phyloP scores from a whole-genome alignment of 208 protist species.

The Trypanosoma cruzi region DNA sequence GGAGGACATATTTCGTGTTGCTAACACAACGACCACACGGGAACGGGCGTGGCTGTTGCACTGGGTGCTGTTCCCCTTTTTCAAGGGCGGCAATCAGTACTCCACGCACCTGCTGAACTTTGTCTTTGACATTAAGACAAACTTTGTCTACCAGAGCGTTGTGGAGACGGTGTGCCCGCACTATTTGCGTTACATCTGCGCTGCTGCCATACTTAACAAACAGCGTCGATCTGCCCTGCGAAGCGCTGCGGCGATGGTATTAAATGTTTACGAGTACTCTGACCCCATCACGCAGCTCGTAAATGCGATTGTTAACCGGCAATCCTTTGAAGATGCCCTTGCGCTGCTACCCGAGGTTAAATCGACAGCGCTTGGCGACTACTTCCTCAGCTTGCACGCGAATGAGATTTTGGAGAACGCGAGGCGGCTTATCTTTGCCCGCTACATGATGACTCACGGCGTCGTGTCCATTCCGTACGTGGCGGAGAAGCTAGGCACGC shows the following conservation, averaged over 20 bases:
- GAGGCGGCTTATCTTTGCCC: slow-evolving; percentile 84
- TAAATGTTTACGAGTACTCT: slow-evolving; percentile 85
- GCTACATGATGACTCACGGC: slow-evolving; percentile 84
- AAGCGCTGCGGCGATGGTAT: slow-evolving; percentile 61
- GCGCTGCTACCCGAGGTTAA: slow-evolving; percentile 73
- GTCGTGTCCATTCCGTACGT: slow-evolving; percentile 89
- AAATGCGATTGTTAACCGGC: slow-evolving; percentile 56
- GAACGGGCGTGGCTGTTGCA: slow-evolving; percentile 89
- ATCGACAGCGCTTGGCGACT: slow-evolving; percentile 65
- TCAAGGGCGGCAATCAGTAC: slow-evolving; percentile 87
- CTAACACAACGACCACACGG: slow-evolving; percentile 64
- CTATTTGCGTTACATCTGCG: slow-evolving; percentile 90
- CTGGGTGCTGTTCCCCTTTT: slow-evolving; percentile 93
- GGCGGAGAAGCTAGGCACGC: slow-evolving; percentile 76
- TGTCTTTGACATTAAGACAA: slow-evolving; percentile 76
- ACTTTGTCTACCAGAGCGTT: slow-evolving; percentile 75
- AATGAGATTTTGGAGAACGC: slow-evolving; percentile 75
- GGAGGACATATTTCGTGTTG: slow-evolving; percentile 61
- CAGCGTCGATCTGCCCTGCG: slow-evolving; percentile 70
- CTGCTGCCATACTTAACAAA: slow-evolving; percentile 83
- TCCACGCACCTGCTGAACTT: slow-evolving; percentile 78
- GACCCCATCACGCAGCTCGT: slow-evolving; percentile 88
- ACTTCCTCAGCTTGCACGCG: slow-evolving; percentile 82
- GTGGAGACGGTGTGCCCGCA: slow-evolving; percentile 91
- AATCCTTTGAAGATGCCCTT: slow-evolving; percentile 81